Base-by-base conservation (phyloP, 345 rosid species). In the Cardiospermum halicacabum region DNA sequence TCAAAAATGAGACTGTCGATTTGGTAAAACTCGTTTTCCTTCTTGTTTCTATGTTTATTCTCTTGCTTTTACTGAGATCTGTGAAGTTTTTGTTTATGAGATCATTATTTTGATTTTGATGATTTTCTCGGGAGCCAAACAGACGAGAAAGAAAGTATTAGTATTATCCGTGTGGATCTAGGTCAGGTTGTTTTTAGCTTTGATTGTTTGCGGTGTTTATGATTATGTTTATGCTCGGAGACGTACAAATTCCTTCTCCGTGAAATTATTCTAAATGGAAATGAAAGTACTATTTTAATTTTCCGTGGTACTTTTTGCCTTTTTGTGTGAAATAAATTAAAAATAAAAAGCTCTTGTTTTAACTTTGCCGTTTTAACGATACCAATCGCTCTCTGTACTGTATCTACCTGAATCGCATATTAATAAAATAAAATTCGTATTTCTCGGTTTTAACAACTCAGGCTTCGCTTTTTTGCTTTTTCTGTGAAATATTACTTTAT, bases 1-100 rank as follows among this genome's bases (percentile, higher is more conserved):
- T 86, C 75, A 86, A 75, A 78, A 86, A 84, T 78, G 92, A 86
- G 77, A 84, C 85, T 55, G 92, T 86, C 55, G 92, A 86, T 82
- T 74, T 86, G 89, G 92, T 83, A 80, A n/a, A n/a, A n/a, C n/a
- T 34, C 47, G 11, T 22, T 34, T 32, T 11, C 25, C 26, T 13
- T 25, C 11, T 47, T 11, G 10, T 43, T 30, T 30, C 25, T 51
- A 36, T 4, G n/a, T n/a, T n/a, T 3, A 22, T 39, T 66, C 6
- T 11, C 8, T 27, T 7, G 66, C 19, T 11, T 28, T 11, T 26
- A 45, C 6, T 28, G 60, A 26, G 69, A 66, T 56, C 60, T 26
- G 31, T 31, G 43, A 47, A 24, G n/a, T n/a, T n/a, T n/a, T 6
- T 13, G 3, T 40, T 40, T 3, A 13, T 13, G 47, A 40, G n/a